Evolutionary conservation across 2,329 filamentous ascomycete genomes (phyloP), one percentile per base, ranked within the genome.

Genomic region (Plenodomus biglobosus): DNA sequence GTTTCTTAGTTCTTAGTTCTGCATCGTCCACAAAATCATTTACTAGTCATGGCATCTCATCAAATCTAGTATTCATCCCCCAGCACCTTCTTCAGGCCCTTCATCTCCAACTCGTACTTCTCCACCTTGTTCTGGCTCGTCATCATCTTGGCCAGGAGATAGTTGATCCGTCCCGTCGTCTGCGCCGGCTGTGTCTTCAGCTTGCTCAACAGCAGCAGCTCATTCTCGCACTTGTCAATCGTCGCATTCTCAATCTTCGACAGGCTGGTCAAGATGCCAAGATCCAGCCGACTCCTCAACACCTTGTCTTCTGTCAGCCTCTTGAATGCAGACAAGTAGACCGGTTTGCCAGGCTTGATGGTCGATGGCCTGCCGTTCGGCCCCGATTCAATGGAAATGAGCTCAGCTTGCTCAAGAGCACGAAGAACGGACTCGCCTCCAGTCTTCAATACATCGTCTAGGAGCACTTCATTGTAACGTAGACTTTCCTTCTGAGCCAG

Each of bases 261-360:
- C 47, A 88, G 74, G 66, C 92, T 85, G 0, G 77, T 79, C 18
- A 95, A 63, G 16, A 91, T 78, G 1, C 83, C 81, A 10, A 95
- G 75, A 49, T 79, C 76, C 51, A 96, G 82, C 56, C 85, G 83
- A 30, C 87, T 86, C 36, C 80, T 79, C 36, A 96, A 77, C 1
- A 90, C 89, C 6, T 79, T 77, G 66, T 96, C 92, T 38, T 82
- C 75, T 0, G 85, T 80, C 32, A 96, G 75, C 32, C 82, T 78
- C 50, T 80, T 79, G 74, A 97, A 97, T 0, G 92, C 92, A 1
- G 92, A 85, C 48, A 85, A 84, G 71, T 92, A 95, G 20, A 97
- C 87, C 0, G 92, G 92, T 65, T 89, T 90, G 18, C 91, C 91
- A 0, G 90, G 87, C 44, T 81, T 85, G 69, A 97, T 88, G 24